Evolutionary conservation across 768 basidiomycete genomes (phyloP).

Genomic region (Mycena olivaceomarginata): DNA sequence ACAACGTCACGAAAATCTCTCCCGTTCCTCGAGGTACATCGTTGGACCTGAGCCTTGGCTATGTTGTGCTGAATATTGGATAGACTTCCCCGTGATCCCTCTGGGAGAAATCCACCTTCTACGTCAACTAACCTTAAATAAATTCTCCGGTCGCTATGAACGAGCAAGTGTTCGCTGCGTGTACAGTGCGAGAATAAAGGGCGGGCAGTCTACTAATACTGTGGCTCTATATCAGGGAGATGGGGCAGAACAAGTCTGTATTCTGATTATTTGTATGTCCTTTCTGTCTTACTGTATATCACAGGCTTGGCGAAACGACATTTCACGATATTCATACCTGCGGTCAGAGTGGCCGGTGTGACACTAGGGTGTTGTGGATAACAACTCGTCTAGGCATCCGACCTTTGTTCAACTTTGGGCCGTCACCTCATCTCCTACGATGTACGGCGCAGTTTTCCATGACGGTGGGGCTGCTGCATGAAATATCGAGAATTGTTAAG

Average conservation of each 20-base stretch:
- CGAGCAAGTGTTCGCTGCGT: not conserved
- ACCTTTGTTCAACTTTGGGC: conserved; percentile 5
- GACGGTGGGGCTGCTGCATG: not conserved
- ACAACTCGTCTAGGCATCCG: not conserved
- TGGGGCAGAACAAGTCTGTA: conserved; percentile 11
- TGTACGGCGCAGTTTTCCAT: not conserved
- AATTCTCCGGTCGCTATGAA: not conserved
- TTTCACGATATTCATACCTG: conserved; percentile 7
- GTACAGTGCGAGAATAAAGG: conserved; percentile 11
- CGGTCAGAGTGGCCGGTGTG: conserved; percentile 2
- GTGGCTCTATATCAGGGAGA: conserved; percentile 18
- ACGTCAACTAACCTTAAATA: not conserved
- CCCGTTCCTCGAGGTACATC: not conserved
- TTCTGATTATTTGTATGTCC: not conserved
- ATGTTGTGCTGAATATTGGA: not conserved
- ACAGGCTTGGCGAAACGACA: conserved; percentile 9
- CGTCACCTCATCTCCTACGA: not conserved
- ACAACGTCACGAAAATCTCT: not conserved
- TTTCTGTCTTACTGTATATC: not conserved
- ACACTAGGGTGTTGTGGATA: not conserved
- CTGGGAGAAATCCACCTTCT: conserved; percentile 13
- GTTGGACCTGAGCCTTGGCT: not conserved
- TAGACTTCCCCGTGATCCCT: conserved; percentile 13
- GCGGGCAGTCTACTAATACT: not conserved
- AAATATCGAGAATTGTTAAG: not conserved